Percentiles rank a stretch among this genome's conserved stretches.
phyloP scores from a whole-genome alignment of 768 basidiomycete species.

The Termitomyces sp. region DNA sequence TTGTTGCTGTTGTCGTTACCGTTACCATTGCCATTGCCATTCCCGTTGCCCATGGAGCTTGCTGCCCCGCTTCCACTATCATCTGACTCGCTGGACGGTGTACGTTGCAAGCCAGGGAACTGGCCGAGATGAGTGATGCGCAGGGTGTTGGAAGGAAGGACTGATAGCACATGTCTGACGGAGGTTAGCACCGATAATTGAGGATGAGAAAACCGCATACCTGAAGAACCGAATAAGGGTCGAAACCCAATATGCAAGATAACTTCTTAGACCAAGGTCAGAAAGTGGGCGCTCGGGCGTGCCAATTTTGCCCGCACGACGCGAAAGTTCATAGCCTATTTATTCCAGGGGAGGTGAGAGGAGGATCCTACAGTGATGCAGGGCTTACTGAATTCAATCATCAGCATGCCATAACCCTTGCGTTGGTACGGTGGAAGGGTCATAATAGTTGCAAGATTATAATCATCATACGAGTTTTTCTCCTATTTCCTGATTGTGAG shows the following conservation, averaged over 20 bases:
- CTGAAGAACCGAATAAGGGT: conserved; percentile 83
- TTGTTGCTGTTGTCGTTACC: not conserved
- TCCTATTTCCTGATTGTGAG: conserved; percentile 50
- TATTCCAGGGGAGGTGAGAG: conserved; percentile 26
- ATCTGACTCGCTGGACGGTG: conserved; percentile 30
- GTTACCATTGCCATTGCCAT: conserved; percentile 4
- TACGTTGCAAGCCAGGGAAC: conserved; percentile 40
- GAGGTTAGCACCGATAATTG: not conserved
- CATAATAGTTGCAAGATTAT: conserved; percentile 96
- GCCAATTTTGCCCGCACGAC: conserved; percentile 74
- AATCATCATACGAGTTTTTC: conserved; percentile 94
- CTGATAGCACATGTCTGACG: conserved; percentile 54
- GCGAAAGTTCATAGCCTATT: conserved; percentile 89
- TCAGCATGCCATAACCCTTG: conserved; percentile 87
- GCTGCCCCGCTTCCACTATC: conserved; percentile 2
- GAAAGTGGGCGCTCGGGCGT: conserved; percentile 96
- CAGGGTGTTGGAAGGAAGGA: conserved; percentile 52
- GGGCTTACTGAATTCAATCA: conserved; percentile 97
- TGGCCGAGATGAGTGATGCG: conserved; percentile 43
- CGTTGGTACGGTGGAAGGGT: conserved; percentile 92
- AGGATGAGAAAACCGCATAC: conserved; percentile 30
- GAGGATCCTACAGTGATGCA: not conserved
- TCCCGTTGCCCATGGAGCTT: not conserved
- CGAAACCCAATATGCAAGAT: conserved; percentile 86
- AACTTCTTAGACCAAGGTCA: conserved; percentile 87